These are phyloP conservation scores for Cladophialophora yegresii DNA, from an alignment of 2,329 filamentous ascomycete genomes.

Conservation along the genomic window DNA sequence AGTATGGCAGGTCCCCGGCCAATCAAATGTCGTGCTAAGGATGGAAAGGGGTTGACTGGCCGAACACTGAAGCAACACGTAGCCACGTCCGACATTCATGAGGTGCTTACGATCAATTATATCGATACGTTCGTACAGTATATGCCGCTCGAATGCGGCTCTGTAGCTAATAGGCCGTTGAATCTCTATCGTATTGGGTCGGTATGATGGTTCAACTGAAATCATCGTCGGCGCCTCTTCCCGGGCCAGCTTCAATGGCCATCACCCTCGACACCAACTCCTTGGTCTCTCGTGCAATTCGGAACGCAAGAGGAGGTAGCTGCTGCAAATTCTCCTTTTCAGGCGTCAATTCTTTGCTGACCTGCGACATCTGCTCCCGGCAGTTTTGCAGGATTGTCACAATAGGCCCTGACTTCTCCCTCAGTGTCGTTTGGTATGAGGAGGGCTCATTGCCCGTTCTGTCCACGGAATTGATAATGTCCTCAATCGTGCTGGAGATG, in stretches of 20 bases:
- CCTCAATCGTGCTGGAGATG: slow-evolving; percentile 70
- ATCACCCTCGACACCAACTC: slow-evolving; percentile 62
- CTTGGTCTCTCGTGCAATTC: slow-evolving; percentile 79
- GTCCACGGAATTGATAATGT: slow-evolving; percentile 68
- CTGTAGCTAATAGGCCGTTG: not conserved
- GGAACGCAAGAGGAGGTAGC: slow-evolving; percentile 81
- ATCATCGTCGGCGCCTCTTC: slow-evolving; percentile 40
- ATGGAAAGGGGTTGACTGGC: not conserved
- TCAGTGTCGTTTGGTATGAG: slow-evolving; percentile 45
- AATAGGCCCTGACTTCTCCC: slow-evolving; percentile 48
- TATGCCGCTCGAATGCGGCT: not conserved
- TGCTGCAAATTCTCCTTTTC: slow-evolving; percentile 64
- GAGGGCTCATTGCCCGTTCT: slow-evolving; percentile 54
- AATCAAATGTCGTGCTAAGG: not conserved
- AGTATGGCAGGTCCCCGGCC: not conserved
- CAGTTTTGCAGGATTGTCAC: slow-evolving; percentile 59
- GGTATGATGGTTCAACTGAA: slow-evolving; percentile 31
- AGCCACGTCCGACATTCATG: not conserved
- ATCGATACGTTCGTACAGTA: not conserved
- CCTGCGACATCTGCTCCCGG: slow-evolving; percentile 65
- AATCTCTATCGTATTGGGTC: slow-evolving; percentile 1
- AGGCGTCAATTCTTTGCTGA: slow-evolving; percentile 62
- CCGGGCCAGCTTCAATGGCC: slow-evolving; percentile 38
- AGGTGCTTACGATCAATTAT: not conserved
- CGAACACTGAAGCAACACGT: not conserved